Evolutionary conservation across 352 stramenopile species (phyloP), one percentile per base, ranked within the genome.

Genomic region (Globisporangium ultimum): DNA sequence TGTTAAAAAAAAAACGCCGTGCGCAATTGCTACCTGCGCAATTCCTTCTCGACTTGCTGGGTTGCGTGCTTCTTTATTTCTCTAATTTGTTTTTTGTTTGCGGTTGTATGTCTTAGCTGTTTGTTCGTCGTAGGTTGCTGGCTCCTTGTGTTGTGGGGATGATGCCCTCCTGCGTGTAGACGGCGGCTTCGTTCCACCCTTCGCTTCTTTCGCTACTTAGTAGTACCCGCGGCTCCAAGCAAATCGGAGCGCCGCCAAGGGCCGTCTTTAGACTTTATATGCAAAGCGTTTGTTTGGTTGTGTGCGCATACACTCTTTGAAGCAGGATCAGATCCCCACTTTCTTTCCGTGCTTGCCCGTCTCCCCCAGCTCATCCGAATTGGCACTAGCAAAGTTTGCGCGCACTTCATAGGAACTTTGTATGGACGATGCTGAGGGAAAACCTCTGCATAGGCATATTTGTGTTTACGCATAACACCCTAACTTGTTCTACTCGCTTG

Each of bases 251-350:
- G 32, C 15, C 28, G 13, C 51, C 36, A 57, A 57, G 51, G 12
- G 51, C 52, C 40, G 38, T 41, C 38, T 45, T 1, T 10, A 18
- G 40, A 2, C 38, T 17, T 43, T 17, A 41, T 17, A 45, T 5
- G 17, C 40, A 45, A 45, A 8, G 13, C 12, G 40, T 2, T n/a
- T 5, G 40, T 5, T 28, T 8, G 13, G 40, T 18, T 45, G 12
- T n/a, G 17, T 18, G 13, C 24, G 24, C 24, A 5, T 8, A 49
- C 7, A 15, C 21, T 58, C 52, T 45, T 60, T 60, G 53, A 60
- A 57, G 51, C 45, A 60, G 53, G 53, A 60, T 60, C 53, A 60
- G 53, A 60, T 60, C 28, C 24, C 53, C 20, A 40, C 42, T 46
- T 52, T 60, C 53, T 34, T 52, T 46, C 42, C 18, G n/a, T 53